Percentiles rank a stretch among this genome's conserved stretches.
phyloP scores from a whole-genome alignment of 106 monocot species.

The Phalaenopsis equestris region DNA sequence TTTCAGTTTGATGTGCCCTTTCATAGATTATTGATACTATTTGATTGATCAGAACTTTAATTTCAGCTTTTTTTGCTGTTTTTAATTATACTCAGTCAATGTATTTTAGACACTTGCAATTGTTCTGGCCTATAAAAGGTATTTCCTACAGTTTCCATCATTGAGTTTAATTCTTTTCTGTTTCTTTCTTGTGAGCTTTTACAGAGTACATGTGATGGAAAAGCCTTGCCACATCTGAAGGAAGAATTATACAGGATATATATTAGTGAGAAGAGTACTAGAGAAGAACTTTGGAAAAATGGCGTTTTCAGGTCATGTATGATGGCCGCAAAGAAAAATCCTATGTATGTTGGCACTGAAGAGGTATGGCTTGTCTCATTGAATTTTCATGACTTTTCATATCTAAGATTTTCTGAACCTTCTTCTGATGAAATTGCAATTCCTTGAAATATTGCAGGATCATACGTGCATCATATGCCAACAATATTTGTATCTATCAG shows the following conservation, averaged over 20 bases:
- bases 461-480: constrained; percentile 78
- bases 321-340: constrained; percentile 48
- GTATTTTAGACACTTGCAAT: not conserved
- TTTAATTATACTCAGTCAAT: not conserved
- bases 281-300: constrained; percentile 52
- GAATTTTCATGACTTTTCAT: not conserved
- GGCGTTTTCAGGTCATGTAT: constrained; percentile 54
- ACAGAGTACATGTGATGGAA: constrained; percentile 47
- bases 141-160: not conserved
- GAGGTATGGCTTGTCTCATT: constrained; percentile 32
- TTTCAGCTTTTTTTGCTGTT: not conserved
- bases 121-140: not conserved
- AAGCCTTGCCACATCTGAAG: constrained; percentile 46
- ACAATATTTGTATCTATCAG: constrained; percentile 79
- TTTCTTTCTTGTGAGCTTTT: not conserved
- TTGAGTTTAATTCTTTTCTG: constrained; percentile 6
- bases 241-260: constrained; percentile 54
- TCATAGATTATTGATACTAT: not conserved
- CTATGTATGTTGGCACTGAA: constrained; percentile 54
- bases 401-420: not conserved
- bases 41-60: not conserved
- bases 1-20: not conserved
- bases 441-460: constrained; percentile 47
- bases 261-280: constrained; percentile 40
- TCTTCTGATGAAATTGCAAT: not conserved